Base-by-base conservation (phyloP, 306 rosid species). In the Cyclanthera cordifolia region DNA sequence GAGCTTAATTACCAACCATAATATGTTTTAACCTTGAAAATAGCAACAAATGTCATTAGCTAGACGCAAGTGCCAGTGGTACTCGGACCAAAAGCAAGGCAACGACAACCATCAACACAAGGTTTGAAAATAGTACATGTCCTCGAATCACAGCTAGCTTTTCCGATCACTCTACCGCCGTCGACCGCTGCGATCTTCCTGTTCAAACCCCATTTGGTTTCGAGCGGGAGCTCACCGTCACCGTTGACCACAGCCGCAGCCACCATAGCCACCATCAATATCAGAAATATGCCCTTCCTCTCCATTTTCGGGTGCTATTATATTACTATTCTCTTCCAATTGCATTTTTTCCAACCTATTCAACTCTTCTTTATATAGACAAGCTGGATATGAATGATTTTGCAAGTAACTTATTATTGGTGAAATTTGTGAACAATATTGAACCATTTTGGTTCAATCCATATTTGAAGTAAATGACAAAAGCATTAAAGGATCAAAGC, bases 41-140 rank as follows among this genome's bases (percentile, higher is more conserved):
- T 16, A 46, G 5, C 17, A 34, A n/a, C n/a, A n/a, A n/a, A 17
- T 23, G 32, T 23, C 8, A 2, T 53, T 20, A 53, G 59, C 32
- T 53, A 53, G 14, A 23, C 32, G 15, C 59, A 53, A 34, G 41
- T 34, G 7, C 59, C 59, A 2, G 30, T 21, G 5, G 16, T 0
- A 23, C 59, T 23, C 21, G 59, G 59, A 53, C 59, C 59, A 53
- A 53, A 53, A 20, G n/a, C 59, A 53, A 53, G n/a, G 14, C 59
- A 53, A 25, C 2, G n/a, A 24, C 59, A 53, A 0, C 16, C 6
- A 53, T 23, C 34, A 53, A 21, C 21, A 25, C 59, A 53, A 53
- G 59, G 59, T 16, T 9, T 20, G 32, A 2, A 2, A 0, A 0
- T 3, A 3, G 2, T 11, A 24, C 59, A 53, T 21, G 2, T 53